These are phyloP conservation scores for Senna tora DNA, from an alignment of 306 rosid genomes.

Conservation along the genomic window DNA sequence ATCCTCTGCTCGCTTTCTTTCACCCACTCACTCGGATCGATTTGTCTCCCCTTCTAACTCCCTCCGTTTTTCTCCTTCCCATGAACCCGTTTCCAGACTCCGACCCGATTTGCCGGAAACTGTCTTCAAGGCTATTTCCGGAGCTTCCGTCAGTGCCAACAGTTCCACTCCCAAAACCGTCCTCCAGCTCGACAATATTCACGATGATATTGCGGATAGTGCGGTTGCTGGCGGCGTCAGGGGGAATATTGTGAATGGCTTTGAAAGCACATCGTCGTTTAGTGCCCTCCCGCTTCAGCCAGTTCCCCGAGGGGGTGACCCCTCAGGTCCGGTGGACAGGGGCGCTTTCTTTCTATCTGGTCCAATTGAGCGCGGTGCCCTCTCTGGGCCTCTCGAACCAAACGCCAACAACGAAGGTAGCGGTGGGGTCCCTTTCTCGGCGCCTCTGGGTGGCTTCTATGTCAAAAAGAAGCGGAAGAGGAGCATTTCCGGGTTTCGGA, in stretches of 20 bases:
- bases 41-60: constrained; percentile 77
- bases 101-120: constrained; percentile 65
- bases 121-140: constrained; percentile 79
- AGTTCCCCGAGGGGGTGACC: constrained; percentile 54
- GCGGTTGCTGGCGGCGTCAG: constrained; percentile 46
- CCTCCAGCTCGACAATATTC: constrained; percentile 55
- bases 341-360: constrained; percentile 87
- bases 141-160: constrained; percentile 89
- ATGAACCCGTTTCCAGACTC: constrained; percentile 41
- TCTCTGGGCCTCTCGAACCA: constrained; percentile 80
- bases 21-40: constrained; percentile 78
- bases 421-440: constrained; percentile 70
- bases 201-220: constrained; percentile 60
- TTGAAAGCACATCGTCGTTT: constrained; percentile 76
- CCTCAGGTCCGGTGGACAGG: constrained; percentile 69
- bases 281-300: constrained; percentile 83
- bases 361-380: constrained; percentile 84
- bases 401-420: constrained; percentile 39
- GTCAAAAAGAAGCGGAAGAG: constrained; percentile 65
- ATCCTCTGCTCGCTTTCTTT: constrained; percentile 68
- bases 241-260: constrained; percentile 64
- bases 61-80: constrained; percentile 80
- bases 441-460: constrained; percentile 71
- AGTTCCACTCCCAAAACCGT: constrained; percentile 76
- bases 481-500: constrained; percentile 64